These are phyloP conservation scores for Chlamydomonas sp. DNA, from an alignment of 139 green algal species.

Conservation along the genomic window DNA sequence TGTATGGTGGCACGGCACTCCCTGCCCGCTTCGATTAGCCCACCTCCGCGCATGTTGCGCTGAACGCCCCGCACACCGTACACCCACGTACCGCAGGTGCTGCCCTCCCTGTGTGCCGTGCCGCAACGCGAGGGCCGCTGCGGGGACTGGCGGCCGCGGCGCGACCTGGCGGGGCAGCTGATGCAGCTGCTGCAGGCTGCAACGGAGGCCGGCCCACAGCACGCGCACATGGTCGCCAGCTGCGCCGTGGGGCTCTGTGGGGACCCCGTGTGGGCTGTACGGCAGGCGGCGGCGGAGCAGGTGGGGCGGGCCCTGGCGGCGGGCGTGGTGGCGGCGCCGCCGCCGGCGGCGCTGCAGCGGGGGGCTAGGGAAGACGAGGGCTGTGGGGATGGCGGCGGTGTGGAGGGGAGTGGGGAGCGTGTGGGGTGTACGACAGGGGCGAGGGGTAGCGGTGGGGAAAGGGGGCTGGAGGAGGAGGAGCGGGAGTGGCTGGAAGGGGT, in stretches of 20 bases:
- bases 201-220: neutral
- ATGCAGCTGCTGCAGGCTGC: neutral
- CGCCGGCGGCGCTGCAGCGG: neutral
- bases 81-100: neutral
- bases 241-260: constrained; percentile 8
- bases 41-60: neutral
- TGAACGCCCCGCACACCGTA: neutral
- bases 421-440: no score
- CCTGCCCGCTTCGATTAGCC: neutral
- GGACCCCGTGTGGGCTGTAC: constrained; percentile 34
- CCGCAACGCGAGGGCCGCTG: neutral
- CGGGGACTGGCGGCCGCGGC: constrained; percentile 23
- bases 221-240: neutral
- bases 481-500: no score
- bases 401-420: no score
- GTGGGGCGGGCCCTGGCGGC: neutral
- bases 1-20: no score
- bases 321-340: neutral
- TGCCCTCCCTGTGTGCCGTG: neutral
- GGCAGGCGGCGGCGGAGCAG: neutral
- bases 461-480: no score
- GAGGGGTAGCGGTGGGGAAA: no score
- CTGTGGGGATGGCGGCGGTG: neutral
- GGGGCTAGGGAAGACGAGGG: neutral
- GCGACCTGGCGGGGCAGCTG: neutral